Evolutionary conservation across 2,329 filamentous ascomycete genomes (phyloP).

Genomic region (Pseudogymnoascus verrucosus): DNA sequence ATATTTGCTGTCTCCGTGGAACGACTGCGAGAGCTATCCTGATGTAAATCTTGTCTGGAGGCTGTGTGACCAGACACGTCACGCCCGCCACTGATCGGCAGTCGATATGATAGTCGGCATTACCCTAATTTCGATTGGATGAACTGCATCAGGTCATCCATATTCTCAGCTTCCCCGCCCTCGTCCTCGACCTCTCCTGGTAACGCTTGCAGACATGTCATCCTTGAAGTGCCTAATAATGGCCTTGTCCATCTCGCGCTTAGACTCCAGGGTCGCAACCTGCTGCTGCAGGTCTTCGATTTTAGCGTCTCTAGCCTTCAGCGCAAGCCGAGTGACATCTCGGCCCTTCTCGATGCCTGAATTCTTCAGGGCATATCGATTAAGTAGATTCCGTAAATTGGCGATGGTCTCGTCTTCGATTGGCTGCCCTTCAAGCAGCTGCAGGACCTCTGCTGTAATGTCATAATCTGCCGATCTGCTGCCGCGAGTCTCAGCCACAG

Average conservation of each 20-base stretch:
- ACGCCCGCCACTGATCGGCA: not conserved
- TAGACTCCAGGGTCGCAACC: constrained; percentile 48
- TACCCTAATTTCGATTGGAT: not conserved
- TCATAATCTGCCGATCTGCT: constrained; percentile 24
- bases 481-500: not conserved
- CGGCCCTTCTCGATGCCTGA: constrained; percentile 57
- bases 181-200: not conserved
- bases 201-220: constrained; percentile 16
- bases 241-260: constrained; percentile 44
- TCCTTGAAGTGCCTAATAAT: constrained; percentile 33
- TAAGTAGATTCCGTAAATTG: constrained; percentile 39
- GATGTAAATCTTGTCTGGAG: not conserved
- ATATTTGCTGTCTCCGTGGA: not conserved
- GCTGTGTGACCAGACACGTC: not conserved
- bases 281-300: constrained; percentile 58
- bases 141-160: not conserved
- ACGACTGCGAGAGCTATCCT: not conserved
- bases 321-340: constrained; percentile 54
- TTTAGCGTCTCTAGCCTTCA: constrained; percentile 58
- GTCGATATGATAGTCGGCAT: not conserved
- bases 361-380: constrained; percentile 47
- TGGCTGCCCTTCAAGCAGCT: constrained; percentile 37
- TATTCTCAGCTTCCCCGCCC: constrained; percentile 1
- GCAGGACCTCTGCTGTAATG: constrained; percentile 41
- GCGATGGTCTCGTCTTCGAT: constrained; percentile 32